These are phyloP conservation scores for Carallia brachiata DNA, from an alignment of 345 rosid species.

Conservation along the genomic window DNA sequence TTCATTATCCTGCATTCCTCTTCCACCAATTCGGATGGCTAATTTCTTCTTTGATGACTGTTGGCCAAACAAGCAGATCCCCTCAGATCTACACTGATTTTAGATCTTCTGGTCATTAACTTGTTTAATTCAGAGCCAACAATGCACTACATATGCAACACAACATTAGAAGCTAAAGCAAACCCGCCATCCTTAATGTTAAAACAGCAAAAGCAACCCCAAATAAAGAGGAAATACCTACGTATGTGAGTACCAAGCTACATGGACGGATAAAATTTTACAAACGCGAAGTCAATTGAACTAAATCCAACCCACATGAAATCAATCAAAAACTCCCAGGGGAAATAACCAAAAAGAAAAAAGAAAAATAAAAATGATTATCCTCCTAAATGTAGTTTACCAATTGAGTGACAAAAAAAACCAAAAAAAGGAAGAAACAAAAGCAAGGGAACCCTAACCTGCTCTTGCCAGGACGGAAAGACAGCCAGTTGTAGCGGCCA, in stretches of 20 bases:
- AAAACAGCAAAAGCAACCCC: background rate
- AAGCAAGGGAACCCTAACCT: slow-evolving; percentile 38
- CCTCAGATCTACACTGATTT: background rate
- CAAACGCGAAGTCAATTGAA: no score
- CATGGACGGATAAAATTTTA: no score
- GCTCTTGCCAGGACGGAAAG: slow-evolving; percentile 62
- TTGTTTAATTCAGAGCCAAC: background rate
- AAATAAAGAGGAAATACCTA: background rate
- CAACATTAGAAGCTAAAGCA: background rate
- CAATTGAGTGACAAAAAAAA: background rate
- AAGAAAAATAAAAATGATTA: no score
- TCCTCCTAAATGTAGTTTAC: background rate
- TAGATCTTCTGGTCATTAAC: background rate
- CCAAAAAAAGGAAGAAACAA: background rate
- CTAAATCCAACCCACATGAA: no score
- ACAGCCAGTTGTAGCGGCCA: slow-evolving; percentile 62
- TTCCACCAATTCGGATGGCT: background rate
- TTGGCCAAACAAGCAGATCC: background rate
- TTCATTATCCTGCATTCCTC: no score
- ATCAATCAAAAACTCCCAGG: no score
- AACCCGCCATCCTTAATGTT: background rate
- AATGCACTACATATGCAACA: background rate
- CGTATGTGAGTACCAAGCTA: no score
- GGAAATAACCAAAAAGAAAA: no score
- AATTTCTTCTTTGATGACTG: background rate